A percentile compares a stretch with the other conserved stretches of the same genome.
phyloP scores from a whole-genome alignment of 169 alveolate genomes.

The Babesia gibsoni region DNA sequence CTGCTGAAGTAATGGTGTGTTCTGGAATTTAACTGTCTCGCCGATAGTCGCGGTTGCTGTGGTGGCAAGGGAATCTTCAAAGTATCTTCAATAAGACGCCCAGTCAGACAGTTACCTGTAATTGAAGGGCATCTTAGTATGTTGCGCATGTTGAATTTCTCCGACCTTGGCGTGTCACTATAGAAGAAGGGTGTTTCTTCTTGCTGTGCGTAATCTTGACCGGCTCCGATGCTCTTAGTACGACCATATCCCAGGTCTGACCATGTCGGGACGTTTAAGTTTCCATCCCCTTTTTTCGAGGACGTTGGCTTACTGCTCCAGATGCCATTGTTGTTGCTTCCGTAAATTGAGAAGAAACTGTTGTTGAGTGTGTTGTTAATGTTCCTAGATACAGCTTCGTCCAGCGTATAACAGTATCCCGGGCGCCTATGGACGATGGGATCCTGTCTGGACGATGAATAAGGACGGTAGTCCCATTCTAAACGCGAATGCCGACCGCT shows the following conservation, averaged over 20 bases:
- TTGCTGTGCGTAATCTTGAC: too few relatives aligned
- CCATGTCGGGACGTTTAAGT: neutral
- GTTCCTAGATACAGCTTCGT: constrained; percentile 8
- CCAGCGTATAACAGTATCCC: neutral
- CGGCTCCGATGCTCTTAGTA: too few relatives aligned
- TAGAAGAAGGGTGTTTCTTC: neutral
- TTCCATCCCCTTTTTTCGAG: neutral
- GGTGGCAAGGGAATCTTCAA: neutral
- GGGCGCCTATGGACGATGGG: too few relatives aligned
- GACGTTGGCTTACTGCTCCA: constrained; percentile 1
- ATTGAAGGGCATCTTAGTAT: neutral
- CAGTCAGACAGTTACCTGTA: neutral
- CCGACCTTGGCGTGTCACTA: neutral
- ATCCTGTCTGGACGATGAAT: too few relatives aligned
- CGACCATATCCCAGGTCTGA: too few relatives aligned
- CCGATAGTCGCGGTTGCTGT: neutral
- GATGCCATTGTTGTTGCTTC: constrained; percentile 9
- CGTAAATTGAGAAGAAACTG: constrained; percentile 16
- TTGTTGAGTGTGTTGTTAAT: constrained; percentile 7
- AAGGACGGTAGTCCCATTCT: too few relatives aligned
- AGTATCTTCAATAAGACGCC: constrained; percentile 5
- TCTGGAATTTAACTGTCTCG: neutral
- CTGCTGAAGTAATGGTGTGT: too few relatives aligned
- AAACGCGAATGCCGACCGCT: too few relatives aligned
- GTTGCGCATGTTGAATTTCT: neutral